Conservation (phyloP, 495 filamentous ascomycete species). For the Neurospora sp. region DNA sequence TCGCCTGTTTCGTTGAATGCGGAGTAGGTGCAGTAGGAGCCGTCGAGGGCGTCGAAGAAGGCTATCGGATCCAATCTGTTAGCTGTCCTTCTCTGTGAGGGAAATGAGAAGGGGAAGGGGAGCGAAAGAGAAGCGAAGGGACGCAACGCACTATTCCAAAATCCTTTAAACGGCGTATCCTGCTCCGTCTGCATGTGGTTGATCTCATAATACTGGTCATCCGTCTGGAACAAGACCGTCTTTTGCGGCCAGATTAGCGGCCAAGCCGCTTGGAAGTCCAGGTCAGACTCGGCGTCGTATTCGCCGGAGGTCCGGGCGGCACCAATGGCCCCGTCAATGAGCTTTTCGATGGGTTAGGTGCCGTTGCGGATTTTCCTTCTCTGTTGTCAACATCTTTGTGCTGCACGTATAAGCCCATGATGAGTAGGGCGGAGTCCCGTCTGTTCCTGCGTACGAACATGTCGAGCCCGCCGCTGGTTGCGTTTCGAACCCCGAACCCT, state of each 20-base stretch:
- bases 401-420: background rate
- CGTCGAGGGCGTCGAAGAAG: conserved; percentile 45
- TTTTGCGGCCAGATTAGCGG: conserved; percentile 48
- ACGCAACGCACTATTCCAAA: conserved; percentile 20
- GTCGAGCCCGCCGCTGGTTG: background rate
- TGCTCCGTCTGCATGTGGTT: conserved; percentile 2
- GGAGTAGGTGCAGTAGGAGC: conserved; percentile 45
- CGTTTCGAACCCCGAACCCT: background rate
- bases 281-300: conserved; percentile 19
- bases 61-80: background rate
- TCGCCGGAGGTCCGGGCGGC: conserved; percentile 14
- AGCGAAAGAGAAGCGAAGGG: too few species aligned
- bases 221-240: conserved; percentile 47
- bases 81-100: too few species aligned
- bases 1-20: conserved; percentile 27
- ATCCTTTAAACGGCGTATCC: conserved; percentile 23
- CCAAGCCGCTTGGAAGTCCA: conserved; percentile 28
- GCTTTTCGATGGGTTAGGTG: conserved; percentile 19
- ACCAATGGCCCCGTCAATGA: conserved; percentile 19
- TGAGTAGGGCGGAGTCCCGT: background rate
- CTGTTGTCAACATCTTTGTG: background rate
- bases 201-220: conserved; percentile 39
- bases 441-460: background rate
- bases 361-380: conserved; percentile 23
- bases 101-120: too few species aligned